A percentile compares a stretch with the other conserved stretches of the same genome.
These are phyloP conservation scores for Mortierella sp. DNA, from an alignment of 371 early-diverging fungal species.

Conservation along the genomic window DNA sequence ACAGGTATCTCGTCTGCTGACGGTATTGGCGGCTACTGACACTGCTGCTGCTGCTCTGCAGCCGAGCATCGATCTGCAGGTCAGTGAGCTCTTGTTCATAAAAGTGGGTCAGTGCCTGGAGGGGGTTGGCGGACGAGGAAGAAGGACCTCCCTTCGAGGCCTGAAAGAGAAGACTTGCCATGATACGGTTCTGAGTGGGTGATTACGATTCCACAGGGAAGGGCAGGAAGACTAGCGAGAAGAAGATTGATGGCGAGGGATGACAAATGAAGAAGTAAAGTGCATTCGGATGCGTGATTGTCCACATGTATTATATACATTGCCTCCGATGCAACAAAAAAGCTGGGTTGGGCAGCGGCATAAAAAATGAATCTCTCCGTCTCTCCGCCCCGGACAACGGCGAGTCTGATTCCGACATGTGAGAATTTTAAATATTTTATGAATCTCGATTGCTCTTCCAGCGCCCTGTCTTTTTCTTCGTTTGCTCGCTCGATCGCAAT, in stretches of 20 bases:
- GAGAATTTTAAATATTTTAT: no score
- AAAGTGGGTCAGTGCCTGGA: conserved; percentile 45
- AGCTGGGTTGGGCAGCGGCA: no score
- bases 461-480: no score
- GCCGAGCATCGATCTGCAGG: conserved; percentile 20
- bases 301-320: no score
- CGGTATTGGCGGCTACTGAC: conserved; percentile 1
- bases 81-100: conserved; percentile 50
- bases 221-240: neutral
- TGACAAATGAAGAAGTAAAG: neutral
- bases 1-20: no score
- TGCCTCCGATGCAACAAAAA: neutral
- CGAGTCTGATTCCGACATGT: conserved; percentile 4
- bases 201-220: neutral
- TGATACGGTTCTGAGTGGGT: neutral
- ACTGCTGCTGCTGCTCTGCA: conserved; percentile 7
- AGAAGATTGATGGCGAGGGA: neutral
- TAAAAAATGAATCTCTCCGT: neutral
- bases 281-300: neutral
- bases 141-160: conserved; percentile 20
- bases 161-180: conserved; percentile 39
- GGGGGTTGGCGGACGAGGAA: conserved; percentile 27
- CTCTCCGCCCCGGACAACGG: no score
- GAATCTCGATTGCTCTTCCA: no score
- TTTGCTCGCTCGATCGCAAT: neutral